Percentiles rank a stretch among this genome's conserved stretches.
These are phyloP conservation scores for Trichoderma gamsii DNA, from an alignment of 495 filamentous ascomycete genomes.

Conservation along the genomic window DNA sequence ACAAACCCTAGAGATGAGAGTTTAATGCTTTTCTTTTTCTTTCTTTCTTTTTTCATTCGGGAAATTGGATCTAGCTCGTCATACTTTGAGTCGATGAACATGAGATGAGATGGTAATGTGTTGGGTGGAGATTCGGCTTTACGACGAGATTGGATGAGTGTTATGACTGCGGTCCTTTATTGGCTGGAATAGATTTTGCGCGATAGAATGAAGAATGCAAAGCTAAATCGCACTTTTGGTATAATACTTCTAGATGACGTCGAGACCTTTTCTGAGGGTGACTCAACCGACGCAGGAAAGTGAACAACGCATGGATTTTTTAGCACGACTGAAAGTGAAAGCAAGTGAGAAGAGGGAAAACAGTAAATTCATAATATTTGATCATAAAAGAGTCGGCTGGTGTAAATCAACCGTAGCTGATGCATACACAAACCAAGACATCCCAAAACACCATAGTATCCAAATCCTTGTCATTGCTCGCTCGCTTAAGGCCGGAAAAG, in stretches of 20 bases:
- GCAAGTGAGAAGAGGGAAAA: no score
- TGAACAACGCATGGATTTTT: no score
- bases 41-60: not conserved
- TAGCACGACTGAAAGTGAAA: no score
- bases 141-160: not conserved
- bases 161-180: not conserved
- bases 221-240: no score
- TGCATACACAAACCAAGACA: not conserved
- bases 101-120: not conserved
- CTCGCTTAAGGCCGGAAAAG: not conserved
- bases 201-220: slow-evolving; percentile 8
- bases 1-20: not conserved
- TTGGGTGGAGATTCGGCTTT: not conserved
- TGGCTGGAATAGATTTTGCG: not conserved
- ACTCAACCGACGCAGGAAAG: no score
- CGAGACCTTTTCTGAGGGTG: no score
- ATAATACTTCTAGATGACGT: no score
- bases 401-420: no score
- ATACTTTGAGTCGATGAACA: not conserved
- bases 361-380: no score
- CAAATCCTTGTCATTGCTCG: not conserved
- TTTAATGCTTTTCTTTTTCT: not conserved
- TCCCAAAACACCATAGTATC: not conserved
- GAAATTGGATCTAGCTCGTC: not conserved
- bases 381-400: no score